phyloP scores from a whole-genome alignment of 73 alveolate species.

The Symbiodinium natans region DNA sequence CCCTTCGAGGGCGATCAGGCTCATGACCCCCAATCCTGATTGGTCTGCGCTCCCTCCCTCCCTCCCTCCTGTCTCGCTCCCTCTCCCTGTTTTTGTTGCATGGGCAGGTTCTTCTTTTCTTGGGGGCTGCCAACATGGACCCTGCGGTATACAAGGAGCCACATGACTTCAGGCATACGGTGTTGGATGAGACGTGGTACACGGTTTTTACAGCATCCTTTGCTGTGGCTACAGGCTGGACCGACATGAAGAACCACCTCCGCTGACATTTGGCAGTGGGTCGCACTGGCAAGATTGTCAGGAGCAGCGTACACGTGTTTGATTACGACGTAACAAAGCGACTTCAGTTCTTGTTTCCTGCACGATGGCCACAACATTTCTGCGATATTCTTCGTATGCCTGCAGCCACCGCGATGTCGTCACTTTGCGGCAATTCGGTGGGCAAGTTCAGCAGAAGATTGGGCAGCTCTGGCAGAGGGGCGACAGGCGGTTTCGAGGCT shows the following conservation, averaged over 20 bases:
- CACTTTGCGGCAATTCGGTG: too few species aligned
- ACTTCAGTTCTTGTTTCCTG: not conserved
- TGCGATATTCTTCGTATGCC: not conserved
- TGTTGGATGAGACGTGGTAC: too few species aligned
- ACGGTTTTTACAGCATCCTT: too few species aligned
- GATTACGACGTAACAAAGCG: not conserved
- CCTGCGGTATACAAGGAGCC: constrained; percentile 47
- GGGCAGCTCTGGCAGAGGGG: too few species aligned
- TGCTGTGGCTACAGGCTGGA: constrained; percentile 78
- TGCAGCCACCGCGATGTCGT: too few species aligned
- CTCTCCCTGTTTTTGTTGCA: too few species aligned
- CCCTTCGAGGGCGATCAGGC: constrained; percentile 5
- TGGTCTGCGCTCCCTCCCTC: too few species aligned
- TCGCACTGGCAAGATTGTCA: not conserved
- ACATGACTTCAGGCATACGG: constrained; percentile 33
- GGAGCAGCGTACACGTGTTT: not conserved
- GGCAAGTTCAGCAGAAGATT: too few species aligned
- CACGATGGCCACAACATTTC: not conserved
- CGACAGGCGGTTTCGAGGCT: too few species aligned
- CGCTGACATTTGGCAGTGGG: constrained; percentile 88
- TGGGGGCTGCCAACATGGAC: constrained; percentile 93
- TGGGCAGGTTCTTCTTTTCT: constrained; percentile 38
- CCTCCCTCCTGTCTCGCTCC: too few species aligned
- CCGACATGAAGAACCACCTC: constrained; percentile 32
- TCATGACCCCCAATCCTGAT: not conserved